Evolutionary conservation across 2,329 filamentous ascomycete genomes (phyloP), one percentile per base, ranked within the genome.

Genomic region (Colletotrichum ledebouriae): DNA sequence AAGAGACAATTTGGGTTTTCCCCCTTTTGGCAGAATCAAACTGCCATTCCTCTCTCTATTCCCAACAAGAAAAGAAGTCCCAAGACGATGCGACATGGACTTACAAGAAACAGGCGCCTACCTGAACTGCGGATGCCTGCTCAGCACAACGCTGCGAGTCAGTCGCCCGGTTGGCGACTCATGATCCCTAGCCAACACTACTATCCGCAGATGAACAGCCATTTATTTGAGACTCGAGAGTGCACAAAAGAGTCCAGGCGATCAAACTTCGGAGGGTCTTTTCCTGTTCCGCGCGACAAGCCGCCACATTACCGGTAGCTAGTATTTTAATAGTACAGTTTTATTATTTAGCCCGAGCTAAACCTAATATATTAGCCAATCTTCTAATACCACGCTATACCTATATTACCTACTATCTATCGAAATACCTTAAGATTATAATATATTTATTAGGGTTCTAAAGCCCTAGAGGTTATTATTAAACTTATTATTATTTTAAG

Each of bases 191-290:
- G 44, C 12, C 34, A 22, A 12, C 20, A 17, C 39, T 12, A 34
- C 22, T 46, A 11, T 9, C 34, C 46, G n/a, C 22, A 20, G 37
- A 44, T 44, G 25, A 12, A n/a, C 20, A 3, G 29, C 17, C 59
- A 46, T 65, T 17, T 53, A 64, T 52, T 33, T 10, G 37, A 52
- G 17, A 42, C 47, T 46, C 44, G 17, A 17, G 15, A 20, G 37
- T 44, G 25, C 25, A 25, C 34, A 11, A 29, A 17, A 52, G 25
- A 4, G 37, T 57, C 41, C 12, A 52, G 46, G 25, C 25, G 56
- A 60, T 64, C 25, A 60, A 64, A 60, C 25, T 46, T 34, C 41
- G 22, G 46, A 25, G 15, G 11, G 41, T 37, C 62, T 42, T 33
- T 42, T 22, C 44, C 52, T n/a, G 20, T 17, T 52, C 62, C 56